A percentile compares a stretch with the other conserved stretches of the same genome.
Conservation (phyloP, 169 alveolate species). For the Cryptosporidium felis region DNA sequence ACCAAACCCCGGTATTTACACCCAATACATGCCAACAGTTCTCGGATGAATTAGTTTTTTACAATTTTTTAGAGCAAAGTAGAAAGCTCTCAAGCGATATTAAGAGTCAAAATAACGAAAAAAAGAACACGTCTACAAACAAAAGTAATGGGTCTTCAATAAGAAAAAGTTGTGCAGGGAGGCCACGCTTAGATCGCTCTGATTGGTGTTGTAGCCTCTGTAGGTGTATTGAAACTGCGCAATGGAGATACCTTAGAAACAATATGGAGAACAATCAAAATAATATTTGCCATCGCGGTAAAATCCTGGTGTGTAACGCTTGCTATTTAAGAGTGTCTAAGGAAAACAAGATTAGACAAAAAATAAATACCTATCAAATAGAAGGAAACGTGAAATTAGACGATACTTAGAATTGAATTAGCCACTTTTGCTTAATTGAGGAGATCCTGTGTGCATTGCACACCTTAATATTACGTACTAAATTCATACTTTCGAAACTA, state of each 20-base stretch:
- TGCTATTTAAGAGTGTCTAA: slow-evolving; percentile 72
- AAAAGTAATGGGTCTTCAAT: slow-evolving; percentile 26
- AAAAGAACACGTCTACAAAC: slow-evolving; percentile 24
- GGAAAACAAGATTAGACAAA: slow-evolving; percentile 67
- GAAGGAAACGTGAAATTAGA: slow-evolving; percentile 54
- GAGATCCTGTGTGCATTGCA: slow-evolving; percentile 53
- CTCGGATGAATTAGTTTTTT: slow-evolving; percentile 47
- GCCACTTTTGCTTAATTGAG: neutral
- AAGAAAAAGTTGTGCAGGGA: slow-evolving; percentile 67
- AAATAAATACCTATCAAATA: slow-evolving; percentile 25
- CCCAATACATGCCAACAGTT: slow-evolving; percentile 35
- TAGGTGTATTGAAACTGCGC: slow-evolving; percentile 66
- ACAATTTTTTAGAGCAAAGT: slow-evolving; percentile 54
- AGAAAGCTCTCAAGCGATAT: slow-evolving; percentile 54
- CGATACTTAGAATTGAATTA: slow-evolving; percentile 20
- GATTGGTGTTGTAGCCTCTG: slow-evolving; percentile 70
- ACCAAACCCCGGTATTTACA: slow-evolving; percentile 23
- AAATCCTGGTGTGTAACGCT: slow-evolving; percentile 73
- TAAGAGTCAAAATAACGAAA: slow-evolving; percentile 36
- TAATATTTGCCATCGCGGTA: slow-evolving; percentile 64
- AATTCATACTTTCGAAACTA: neutral
- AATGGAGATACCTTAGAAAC: slow-evolving; percentile 63
- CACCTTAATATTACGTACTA: slow-evolving; percentile 5
- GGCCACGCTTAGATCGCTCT: slow-evolving; percentile 65
- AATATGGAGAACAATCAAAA: slow-evolving; percentile 35